These are phyloP conservation scores for Trichaptum fuscoviolaceum DNA, from an alignment of 768 basidiomycete species.

Conservation along the genomic window DNA sequence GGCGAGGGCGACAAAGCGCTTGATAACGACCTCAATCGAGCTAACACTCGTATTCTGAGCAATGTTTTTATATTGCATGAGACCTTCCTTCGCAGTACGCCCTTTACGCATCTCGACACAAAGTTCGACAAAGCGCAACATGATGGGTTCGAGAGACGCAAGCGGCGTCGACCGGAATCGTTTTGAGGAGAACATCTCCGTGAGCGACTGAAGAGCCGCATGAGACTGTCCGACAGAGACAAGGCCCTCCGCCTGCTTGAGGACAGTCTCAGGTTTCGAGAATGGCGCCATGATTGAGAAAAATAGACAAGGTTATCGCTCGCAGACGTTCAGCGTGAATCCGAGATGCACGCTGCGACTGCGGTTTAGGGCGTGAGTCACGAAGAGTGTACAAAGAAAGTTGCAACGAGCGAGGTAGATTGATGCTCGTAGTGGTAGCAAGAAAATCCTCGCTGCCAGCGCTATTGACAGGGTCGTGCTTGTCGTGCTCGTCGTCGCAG, in stretches of 20 bases:
- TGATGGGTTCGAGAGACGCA: constrained; percentile 87
- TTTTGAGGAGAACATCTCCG: constrained; percentile 91
- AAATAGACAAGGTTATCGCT: background rate
- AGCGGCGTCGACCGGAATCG: constrained; percentile 91
- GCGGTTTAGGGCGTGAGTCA: background rate
- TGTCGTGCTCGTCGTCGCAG: background rate
- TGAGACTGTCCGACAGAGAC: constrained; percentile 88
- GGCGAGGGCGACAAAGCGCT: constrained; percentile 74
- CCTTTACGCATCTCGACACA: constrained; percentile 95
- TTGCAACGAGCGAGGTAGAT: background rate
- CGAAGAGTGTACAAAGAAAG: background rate
- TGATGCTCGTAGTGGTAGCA: background rate
- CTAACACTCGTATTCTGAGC: constrained; percentile 89
- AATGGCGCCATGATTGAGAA: constrained; percentile 71
- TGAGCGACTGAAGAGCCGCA: constrained; percentile 84
- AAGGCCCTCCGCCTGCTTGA: constrained; percentile 92
- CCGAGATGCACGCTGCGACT: background rate
- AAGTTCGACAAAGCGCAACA: constrained; percentile 92
- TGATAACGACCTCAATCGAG: constrained; percentile 90
- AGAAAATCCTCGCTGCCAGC: background rate
- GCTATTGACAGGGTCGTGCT: background rate
- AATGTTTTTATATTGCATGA: constrained; percentile 98
- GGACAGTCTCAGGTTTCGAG: constrained; percentile 84
- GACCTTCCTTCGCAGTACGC: constrained; percentile 87
- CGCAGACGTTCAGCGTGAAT: background rate